Evolutionary conservation across 2,329 filamentous ascomycete species (phyloP).

Genomic region (Tolypocladium sp.): DNA sequence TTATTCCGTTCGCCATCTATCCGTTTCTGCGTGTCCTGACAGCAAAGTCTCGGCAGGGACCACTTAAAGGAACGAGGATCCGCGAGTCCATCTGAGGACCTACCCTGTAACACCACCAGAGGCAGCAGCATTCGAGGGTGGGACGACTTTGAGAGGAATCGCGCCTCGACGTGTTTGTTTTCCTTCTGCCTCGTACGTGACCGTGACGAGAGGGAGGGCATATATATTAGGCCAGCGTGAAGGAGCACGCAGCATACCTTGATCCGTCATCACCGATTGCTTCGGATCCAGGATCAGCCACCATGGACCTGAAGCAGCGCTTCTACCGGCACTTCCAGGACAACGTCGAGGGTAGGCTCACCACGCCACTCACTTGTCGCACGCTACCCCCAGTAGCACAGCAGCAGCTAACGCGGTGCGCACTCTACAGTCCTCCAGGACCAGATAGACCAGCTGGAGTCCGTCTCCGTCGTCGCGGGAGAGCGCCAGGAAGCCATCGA

Average conservation of each 20-base stretch:
- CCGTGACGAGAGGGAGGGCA: background rate
- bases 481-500: constrained; percentile 77
- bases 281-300: background rate
- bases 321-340: constrained; percentile 81
- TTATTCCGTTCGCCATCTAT: background rate
- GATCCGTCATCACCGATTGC: background rate
- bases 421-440: constrained; percentile 59
- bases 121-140: background rate
- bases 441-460: constrained; percentile 60
- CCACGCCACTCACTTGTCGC: background rate
- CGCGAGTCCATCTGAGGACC: background rate
- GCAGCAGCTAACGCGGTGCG: background rate
- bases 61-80: background rate
- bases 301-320: constrained; percentile 52
- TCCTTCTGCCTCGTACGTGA: background rate
- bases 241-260: background rate
- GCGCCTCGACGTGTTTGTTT: background rate
- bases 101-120: background rate
- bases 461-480: constrained; percentile 52
- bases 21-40: too few relatives aligned
- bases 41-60: background rate
- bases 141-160: background rate
- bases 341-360: constrained; percentile 55
- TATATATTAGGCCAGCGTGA: background rate
- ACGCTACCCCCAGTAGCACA: background rate